These are phyloP conservation scores for Pleurotus salmoneostramineus DNA, from an alignment of 768 basidiomycete species.

Conservation along the genomic window DNA sequence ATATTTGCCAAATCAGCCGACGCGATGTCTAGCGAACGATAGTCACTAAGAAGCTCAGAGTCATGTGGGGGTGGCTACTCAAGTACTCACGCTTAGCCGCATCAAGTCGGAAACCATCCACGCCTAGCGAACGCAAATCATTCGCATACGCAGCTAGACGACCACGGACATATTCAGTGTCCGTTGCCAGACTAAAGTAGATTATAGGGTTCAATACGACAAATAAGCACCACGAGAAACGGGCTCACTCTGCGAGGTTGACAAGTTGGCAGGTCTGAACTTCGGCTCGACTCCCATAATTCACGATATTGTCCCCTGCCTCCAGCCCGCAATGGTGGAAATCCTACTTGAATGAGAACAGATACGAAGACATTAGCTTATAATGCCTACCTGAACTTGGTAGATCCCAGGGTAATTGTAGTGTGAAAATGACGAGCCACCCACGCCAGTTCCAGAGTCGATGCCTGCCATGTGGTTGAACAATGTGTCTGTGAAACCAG, in stretches of 20 bases:
- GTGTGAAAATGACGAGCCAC: conserved; percentile 47
- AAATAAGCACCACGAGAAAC: not conserved
- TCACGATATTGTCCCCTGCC: conserved; percentile 46
- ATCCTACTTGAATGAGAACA: conserved; percentile 24
- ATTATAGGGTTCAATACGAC: not conserved
- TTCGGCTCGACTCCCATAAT: conserved; percentile 49
- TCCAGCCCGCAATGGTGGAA: conserved; percentile 66
- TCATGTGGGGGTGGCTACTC: too few relatives aligned
- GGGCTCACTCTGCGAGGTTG: conserved; percentile 46
- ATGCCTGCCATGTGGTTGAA: conserved; percentile 64
- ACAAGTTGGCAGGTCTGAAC: conserved; percentile 55
- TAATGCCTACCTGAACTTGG: conserved; percentile 34
- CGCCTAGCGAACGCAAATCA: conserved; percentile 57
- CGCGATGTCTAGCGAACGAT: conserved; percentile 41
- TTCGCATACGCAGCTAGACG: conserved; percentile 54
- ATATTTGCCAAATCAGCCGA: conserved; percentile 53
- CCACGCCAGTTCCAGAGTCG: conserved; percentile 45
- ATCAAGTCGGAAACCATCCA: conserved; percentile 60
- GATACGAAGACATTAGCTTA: not conserved
- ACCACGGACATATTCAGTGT: conserved; percentile 54
- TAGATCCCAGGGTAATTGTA: conserved; percentile 51
- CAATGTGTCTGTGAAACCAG: conserved; percentile 39
- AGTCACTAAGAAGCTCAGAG: too few relatives aligned
- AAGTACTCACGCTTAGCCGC: conserved; percentile 53
- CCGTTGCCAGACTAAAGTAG: conserved; percentile 51